These are phyloP conservation scores for Aplosporella prunicola DNA, from an alignment of 2,329 filamentous ascomycete species.

Conservation along the genomic window DNA sequence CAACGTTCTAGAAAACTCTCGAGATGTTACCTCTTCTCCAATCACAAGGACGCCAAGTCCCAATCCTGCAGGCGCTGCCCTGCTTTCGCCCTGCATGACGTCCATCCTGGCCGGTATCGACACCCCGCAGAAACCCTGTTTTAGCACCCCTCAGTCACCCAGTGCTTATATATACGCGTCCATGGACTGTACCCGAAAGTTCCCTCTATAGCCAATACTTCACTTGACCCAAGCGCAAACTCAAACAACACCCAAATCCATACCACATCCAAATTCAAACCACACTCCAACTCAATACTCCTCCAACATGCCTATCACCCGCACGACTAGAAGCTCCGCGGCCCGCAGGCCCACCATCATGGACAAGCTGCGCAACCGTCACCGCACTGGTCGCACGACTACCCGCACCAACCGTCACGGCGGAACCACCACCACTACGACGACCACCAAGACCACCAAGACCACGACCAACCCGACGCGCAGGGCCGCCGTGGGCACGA, in stretches of 20 bases:
- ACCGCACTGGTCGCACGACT: constrained; percentile 25
- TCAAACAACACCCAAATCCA: constrained; percentile 15
- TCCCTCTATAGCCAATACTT: too few relatives aligned
- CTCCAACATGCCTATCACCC: constrained; percentile 18
- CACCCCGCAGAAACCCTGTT: constrained; percentile 6
- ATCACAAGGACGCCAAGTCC: too few relatives aligned
- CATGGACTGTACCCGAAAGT: neutral
- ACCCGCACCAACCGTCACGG: constrained; percentile 33
- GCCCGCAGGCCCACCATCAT: constrained; percentile 44
- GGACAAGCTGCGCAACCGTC: constrained; percentile 40
- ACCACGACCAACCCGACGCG: constrained; percentile 29
- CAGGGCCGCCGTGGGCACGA: constrained; percentile 14
- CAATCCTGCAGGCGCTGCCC: too few relatives aligned
- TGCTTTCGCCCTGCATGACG: constrained; percentile 11
- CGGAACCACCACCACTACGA: constrained; percentile 27
- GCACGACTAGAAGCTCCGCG: constrained; percentile 27
- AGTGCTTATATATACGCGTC: too few relatives aligned
- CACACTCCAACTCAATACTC: constrained; percentile 23
- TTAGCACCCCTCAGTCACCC: too few relatives aligned
- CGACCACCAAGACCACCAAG: constrained; percentile 34
- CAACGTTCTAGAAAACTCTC: too few relatives aligned
- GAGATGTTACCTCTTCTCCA: too few relatives aligned
- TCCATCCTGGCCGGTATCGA: constrained; percentile 3
- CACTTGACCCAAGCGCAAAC: too few relatives aligned
- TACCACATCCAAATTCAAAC: constrained; percentile 13